phyloP scores from a whole-genome alignment of 805 yeast genomes.

The Wickerhamomyces subpelliculosus region DNA sequence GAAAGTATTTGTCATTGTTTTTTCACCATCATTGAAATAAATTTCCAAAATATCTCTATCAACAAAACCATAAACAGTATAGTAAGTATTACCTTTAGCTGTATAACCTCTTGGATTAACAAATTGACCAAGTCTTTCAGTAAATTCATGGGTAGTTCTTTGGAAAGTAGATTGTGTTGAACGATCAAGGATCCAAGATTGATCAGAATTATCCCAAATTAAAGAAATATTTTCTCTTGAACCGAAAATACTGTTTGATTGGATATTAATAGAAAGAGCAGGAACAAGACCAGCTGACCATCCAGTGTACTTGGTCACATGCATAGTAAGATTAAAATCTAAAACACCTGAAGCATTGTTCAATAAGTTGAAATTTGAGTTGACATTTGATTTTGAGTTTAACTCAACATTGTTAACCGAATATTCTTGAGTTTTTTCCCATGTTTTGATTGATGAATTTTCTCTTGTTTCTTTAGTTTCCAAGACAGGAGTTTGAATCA shows the following conservation, averaged over 20 bases:
- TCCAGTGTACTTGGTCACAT: constrained; percentile 7
- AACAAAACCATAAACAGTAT: constrained; percentile 23
- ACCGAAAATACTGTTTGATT: constrained; percentile 8
- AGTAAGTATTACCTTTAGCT: constrained; percentile 8
- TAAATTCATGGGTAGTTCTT: constrained; percentile 20
- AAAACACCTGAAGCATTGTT: constrained; percentile 16
- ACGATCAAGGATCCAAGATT: constrained; percentile 23
- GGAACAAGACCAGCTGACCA: constrained; percentile 3
- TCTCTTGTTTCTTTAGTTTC: constrained; percentile 2
- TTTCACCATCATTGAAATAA: constrained; percentile 25
- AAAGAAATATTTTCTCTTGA: constrained; percentile 16
- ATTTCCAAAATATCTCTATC: constrained; percentile 25
- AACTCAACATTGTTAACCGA: not conserved
- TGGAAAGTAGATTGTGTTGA: constrained; percentile 17
- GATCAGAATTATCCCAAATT: constrained; percentile 21
- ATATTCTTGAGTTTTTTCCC: not conserved
- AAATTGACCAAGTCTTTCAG: constrained; percentile 20
- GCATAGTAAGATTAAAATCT: constrained; percentile 21
- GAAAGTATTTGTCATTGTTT: constrained; percentile 23
- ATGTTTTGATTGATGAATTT: not conserved
- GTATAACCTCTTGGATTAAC: constrained; percentile 17
- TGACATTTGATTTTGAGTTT: not conserved
- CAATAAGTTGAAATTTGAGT: not conserved
- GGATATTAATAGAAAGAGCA: constrained; percentile 14
- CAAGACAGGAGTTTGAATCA: constrained; percentile 22